phyloP scores from a whole-genome alignment of 2,329 filamentous ascomycete genomes.

The Botryotinia calthae region DNA sequence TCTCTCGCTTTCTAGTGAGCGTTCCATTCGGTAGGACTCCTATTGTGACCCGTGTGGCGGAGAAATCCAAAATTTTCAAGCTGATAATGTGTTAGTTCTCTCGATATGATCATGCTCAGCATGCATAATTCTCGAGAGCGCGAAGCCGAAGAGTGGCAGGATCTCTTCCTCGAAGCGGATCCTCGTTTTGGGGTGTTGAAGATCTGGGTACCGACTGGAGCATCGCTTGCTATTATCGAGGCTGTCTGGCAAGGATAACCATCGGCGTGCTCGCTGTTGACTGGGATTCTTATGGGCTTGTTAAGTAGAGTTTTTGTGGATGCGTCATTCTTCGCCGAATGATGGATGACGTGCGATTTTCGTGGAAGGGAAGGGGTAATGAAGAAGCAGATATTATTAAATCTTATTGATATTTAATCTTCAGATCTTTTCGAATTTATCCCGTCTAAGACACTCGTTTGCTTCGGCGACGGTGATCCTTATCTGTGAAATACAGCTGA shows the following conservation, averaged over 20 bases:
- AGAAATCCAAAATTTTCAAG: background rate
- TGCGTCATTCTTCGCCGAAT: too few relatives aligned
- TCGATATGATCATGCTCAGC: conserved; percentile 1
- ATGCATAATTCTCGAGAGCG: background rate
- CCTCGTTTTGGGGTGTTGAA: background rate
- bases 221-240: background rate
- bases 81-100: background rate
- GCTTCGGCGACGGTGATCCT: background rate
- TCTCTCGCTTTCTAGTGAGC: background rate
- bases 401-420: background rate
- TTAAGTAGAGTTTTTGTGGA: background rate
- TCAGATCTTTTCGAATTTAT: too few relatives aligned
- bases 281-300: background rate
- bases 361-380: background rate
- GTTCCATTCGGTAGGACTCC: background rate
- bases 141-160: conserved; percentile 3
- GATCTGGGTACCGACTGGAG: background rate
- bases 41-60: background rate
- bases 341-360: background rate
- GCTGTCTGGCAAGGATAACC: background rate
- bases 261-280: background rate
- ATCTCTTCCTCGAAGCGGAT: background rate
- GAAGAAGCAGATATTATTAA: background rate
- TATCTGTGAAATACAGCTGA: background rate
- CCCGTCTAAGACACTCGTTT: too few relatives aligned